Evolutionary conservation across 306 rosid genomes (phyloP).

Genomic region (Quercus berberidifolia): DNA sequence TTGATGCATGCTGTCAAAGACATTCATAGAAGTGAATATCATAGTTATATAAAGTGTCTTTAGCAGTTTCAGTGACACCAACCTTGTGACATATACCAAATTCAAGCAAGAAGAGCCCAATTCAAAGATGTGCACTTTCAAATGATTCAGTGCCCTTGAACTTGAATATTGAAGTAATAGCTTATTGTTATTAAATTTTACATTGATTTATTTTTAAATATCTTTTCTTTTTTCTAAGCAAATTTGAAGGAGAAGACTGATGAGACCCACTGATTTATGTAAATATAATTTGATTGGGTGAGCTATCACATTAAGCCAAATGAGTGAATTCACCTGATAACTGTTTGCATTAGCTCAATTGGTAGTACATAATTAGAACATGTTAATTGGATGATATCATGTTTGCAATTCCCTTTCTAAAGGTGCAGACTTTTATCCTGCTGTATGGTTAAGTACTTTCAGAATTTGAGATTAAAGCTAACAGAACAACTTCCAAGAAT

Average conservation of each 20-base stretch:
- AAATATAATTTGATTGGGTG: background rate
- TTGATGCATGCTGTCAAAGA: constrained; percentile 66
- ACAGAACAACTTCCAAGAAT: background rate
- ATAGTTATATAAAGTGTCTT: background rate
- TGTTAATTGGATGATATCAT: background rate
- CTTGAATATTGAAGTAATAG: background rate
- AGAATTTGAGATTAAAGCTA: background rate
- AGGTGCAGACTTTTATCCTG: background rate
- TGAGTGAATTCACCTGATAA: background rate
- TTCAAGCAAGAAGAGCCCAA: background rate
- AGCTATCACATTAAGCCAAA: background rate
- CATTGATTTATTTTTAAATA: background rate
- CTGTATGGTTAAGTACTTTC: no score
- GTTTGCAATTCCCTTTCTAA: background rate
- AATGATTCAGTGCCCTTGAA: background rate
- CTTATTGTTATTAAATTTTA: background rate
- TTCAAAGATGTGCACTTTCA: background rate
- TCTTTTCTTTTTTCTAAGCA: background rate
- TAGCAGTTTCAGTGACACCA: background rate
- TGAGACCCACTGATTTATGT: background rate
- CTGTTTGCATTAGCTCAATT: background rate
- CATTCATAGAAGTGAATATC: constrained; percentile 16
- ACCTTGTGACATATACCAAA: background rate
- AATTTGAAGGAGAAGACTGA: background rate
- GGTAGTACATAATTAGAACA: background rate